Evolutionary conservation across 192 early-diverging fungal species (phyloP), one percentile per base, ranked within the genome.

Genomic region (Backusella macrospora): DNA sequence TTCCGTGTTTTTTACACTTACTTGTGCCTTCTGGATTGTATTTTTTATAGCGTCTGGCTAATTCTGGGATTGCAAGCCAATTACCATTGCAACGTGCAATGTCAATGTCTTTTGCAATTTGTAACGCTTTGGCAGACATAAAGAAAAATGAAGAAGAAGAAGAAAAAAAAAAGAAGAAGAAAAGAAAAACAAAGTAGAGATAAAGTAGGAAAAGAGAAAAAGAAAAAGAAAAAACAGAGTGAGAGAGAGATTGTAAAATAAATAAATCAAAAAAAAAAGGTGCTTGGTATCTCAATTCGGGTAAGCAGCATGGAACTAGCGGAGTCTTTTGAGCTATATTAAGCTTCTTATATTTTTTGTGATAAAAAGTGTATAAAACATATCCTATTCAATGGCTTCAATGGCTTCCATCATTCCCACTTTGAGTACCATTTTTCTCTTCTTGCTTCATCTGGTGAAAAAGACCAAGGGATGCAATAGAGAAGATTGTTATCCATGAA

Each of bases 11-110:
- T 34, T 34, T 34, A 34, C 29, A 34, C 34, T 82, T 85, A 84
- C 88, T 86, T 68, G 75, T 29, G 62, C 87, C 87, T 40, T 86
- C 83, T 21, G 84, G 77, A 70, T 86, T 86, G 65, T 89, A 84
- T 66, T 87, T 87, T 63, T 79, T 65, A 72, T 86, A 89, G 14
- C 86, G 83, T 70, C 86, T 76, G 5, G 83, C 83, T 18, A 86
- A 72, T 43, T 89, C 88, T 45, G 83, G 79, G 55, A 86, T 80
- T 16, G 72, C 66, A 37, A 48, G 47, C 80, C 86, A 85, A 72
- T 83, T 80, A 7, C 83, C 85, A 71, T 73, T 83, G 46, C 76
- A 81, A 9, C 80, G 78, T 26, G 82, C 78, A 73, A 52, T 38
- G 52, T 81, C 79, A 72, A 86, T 80, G 21, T 85, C 82, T 45